Evolutionary conservation across 805 yeast species (phyloP).

Genomic region (Metschnikowia proteae): DNA sequence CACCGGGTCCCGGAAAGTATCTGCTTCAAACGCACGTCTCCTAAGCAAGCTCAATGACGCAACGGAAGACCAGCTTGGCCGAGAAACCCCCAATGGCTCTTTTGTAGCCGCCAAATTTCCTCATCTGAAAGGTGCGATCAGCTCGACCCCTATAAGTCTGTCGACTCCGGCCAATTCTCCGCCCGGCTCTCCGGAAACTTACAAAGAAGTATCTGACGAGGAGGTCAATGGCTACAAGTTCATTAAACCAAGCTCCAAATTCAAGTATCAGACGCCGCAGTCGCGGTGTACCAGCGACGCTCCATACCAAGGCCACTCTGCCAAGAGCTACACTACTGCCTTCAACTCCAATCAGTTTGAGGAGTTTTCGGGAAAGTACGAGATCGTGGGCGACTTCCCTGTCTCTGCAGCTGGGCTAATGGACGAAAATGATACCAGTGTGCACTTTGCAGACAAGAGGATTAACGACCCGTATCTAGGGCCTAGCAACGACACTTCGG

Average conservation of each 20-base stretch:
- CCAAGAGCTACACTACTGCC: constrained; percentile 21
- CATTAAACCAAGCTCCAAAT: constrained; percentile 26
- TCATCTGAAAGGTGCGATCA: constrained; percentile 9
- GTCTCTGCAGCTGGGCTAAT: constrained; percentile 29
- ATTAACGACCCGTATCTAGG: constrained; percentile 31
- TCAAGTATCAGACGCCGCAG: constrained; percentile 17
- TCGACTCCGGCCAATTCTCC: constrained; percentile 42
- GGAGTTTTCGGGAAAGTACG: constrained; percentile 14
- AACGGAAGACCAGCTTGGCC: constrained; percentile 5
- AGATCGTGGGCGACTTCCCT: constrained; percentile 32
- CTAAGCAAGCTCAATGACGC: constrained; percentile 16
- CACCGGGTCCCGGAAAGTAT: constrained; percentile 28
- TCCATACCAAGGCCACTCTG: constrained; percentile 4
- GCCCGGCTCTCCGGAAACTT: constrained; percentile 27
- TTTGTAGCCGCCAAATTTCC: constrained; percentile 4
- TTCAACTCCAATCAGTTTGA: constrained; percentile 16
- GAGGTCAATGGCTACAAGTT: constrained; percentile 42
- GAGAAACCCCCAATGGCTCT: constrained; percentile 8
- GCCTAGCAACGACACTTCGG: constrained; percentile 2
- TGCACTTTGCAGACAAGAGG: constrained; percentile 38
- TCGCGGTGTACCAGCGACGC: constrained; percentile 11
- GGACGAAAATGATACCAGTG: constrained; percentile 31
- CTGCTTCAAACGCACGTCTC: constrained; percentile 19
- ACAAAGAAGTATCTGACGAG: constrained; percentile 32
- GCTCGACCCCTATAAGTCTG: constrained; percentile 39